phyloP scores from a whole-genome alignment of 2,329 filamentous ascomycete genomes.

The Conoideocrella luteorostrata region DNA sequence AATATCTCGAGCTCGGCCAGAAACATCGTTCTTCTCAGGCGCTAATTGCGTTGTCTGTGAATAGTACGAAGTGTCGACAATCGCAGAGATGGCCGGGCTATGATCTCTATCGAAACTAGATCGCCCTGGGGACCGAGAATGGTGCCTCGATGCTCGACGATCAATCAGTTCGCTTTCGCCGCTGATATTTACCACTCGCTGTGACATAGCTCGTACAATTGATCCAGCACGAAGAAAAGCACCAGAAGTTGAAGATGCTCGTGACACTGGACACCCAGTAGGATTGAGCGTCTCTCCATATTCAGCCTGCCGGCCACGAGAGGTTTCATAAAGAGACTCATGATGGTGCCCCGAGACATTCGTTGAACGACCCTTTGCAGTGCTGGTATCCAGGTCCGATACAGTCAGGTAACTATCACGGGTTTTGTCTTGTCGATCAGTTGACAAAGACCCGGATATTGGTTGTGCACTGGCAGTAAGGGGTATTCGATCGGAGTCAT shows the following conservation, averaged over 20 bases:
- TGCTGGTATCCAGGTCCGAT: slow-evolving; percentile 49
- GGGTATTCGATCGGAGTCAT: slow-evolving; percentile 53
- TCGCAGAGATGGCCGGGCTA: slow-evolving; percentile 25
- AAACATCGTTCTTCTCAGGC: slow-evolving; percentile 36
- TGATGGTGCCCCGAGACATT: slow-evolving; percentile 44
- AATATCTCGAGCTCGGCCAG: slow-evolving; percentile 6
- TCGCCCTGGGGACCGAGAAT: slow-evolving; percentile 48
- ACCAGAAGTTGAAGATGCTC: slow-evolving; percentile 56
- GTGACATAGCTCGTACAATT: slow-evolving; percentile 81
- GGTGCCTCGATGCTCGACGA: slow-evolving; percentile 57
- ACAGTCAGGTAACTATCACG: slow-evolving; percentile 54
- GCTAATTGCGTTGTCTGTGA: slow-evolving; percentile 39
- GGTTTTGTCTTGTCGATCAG: slow-evolving; percentile 33
- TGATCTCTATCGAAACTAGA: slow-evolving; percentile 26
- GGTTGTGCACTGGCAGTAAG: slow-evolving; percentile 50
- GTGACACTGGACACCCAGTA: slow-evolving; percentile 46
- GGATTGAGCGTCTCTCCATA: slow-evolving; percentile 52
- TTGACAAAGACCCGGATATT: slow-evolving; percentile 43
- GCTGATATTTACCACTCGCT: slow-evolving; percentile 94
- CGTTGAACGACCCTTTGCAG: slow-evolving; percentile 45
- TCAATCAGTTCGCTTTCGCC: slow-evolving; percentile 84
- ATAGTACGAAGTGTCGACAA: slow-evolving; percentile 44
- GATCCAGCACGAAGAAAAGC: slow-evolving; percentile 65
- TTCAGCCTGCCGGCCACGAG: slow-evolving; percentile 40
- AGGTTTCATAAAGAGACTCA: slow-evolving; percentile 49